These are phyloP conservation scores for Ceratocystis eucalypticola DNA, from an alignment of 2,329 filamentous ascomycete species.

Conservation along the genomic window DNA sequence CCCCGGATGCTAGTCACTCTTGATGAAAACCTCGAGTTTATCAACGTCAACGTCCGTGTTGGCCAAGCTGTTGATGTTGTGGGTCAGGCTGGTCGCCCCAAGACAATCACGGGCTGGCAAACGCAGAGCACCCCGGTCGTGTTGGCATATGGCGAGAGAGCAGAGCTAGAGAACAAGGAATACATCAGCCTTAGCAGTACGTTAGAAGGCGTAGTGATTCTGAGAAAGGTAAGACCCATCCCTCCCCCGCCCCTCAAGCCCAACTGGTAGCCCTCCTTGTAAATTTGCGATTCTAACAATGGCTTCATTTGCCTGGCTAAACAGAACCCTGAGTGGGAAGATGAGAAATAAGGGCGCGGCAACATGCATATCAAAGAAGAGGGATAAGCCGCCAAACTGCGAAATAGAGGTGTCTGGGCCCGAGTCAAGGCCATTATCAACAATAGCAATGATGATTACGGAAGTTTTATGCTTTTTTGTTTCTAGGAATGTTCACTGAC, in stretches of 20 bases:
- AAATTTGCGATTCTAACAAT: background rate
- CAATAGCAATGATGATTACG: slow-evolving; percentile 18
- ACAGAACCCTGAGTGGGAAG: slow-evolving; percentile 17
- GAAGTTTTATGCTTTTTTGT: background rate
- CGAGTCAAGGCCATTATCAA: slow-evolving; percentile 14
- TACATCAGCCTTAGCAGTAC: slow-evolving; percentile 86
- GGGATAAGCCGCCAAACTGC: background rate
- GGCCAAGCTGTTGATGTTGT: slow-evolving; percentile 98
- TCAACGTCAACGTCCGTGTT: slow-evolving; percentile 91
- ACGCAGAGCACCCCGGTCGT: slow-evolving; percentile 98
- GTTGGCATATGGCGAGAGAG: slow-evolving; percentile 84
- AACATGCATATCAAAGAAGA: background rate
- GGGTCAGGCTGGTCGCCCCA: slow-evolving; percentile 87
- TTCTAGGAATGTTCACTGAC: background rate
- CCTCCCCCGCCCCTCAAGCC: background rate
- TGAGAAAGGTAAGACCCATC: slow-evolving; percentile 66
- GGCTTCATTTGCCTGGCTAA: background rate
- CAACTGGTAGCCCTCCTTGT: background rate
- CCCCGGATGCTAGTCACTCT: slow-evolving; percentile 92
- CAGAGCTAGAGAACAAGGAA: slow-evolving; percentile 94
- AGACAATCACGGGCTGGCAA: slow-evolving; percentile 99
- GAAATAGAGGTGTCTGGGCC: slow-evolving; percentile 11
- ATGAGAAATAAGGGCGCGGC: slow-evolving; percentile 15
- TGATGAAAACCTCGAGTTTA: slow-evolving; percentile 82
- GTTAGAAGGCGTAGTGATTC: slow-evolving; percentile 85